Evolutionary conservation across 805 yeast genomes (phyloP).

Genomic region (Kluyveromyces siamensis): DNA sequence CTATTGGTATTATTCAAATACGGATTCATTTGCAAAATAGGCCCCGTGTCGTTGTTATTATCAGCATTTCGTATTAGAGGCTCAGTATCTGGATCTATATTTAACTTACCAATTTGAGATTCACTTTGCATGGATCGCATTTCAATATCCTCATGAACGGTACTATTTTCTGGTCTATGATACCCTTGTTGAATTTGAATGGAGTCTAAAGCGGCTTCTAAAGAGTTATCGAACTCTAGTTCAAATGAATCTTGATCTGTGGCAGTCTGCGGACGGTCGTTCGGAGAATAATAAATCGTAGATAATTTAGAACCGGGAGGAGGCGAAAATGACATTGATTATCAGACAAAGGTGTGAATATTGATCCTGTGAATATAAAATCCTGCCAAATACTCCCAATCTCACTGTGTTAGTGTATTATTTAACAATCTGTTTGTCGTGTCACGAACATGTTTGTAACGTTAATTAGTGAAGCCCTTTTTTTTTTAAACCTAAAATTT

Average conservation of each 20-base stretch:
- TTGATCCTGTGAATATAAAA: neutral
- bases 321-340: constrained; percentile 18
- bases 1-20: neutral
- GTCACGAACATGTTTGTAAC: neutral
- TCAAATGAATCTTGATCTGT: constrained; percentile 40
- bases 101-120: constrained; percentile 17
- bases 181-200: constrained; percentile 28
- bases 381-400: neutral
- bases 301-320: constrained; percentile 11
- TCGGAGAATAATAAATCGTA: neutral
- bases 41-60: neutral
- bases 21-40: neutral
- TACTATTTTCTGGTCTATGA: constrained; percentile 7
- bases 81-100: constrained; percentile 6
- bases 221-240: constrained; percentile 51
- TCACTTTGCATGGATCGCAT: constrained; percentile 20
- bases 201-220: constrained; percentile 56
- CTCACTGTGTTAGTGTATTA: too few relatives aligned
- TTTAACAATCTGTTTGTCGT: too few relatives aligned
- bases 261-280: neutral
- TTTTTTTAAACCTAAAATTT: too few relatives aligned
- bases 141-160: constrained; percentile 21
- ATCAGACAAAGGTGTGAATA: neutral
- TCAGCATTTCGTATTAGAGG: constrained; percentile 5
- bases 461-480: neutral